Percentiles rank a stretch among this genome's conserved stretches.
Conservation (phyloP, 1,139 yeast genomes). For the Geotrichum siamense region DNA sequence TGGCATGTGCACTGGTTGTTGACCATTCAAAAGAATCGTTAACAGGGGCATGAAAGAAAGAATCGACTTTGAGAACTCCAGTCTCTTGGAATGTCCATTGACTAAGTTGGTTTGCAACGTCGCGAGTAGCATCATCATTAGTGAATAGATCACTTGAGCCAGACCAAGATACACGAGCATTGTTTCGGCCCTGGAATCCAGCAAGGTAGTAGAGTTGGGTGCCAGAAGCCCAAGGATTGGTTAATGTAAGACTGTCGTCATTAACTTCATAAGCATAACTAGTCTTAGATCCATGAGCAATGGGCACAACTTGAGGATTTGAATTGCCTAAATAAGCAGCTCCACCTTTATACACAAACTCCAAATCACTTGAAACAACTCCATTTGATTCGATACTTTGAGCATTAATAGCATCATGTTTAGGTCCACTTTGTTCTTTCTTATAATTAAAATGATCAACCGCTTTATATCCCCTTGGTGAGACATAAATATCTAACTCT, state of each 20-base stretch:
- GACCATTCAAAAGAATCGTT: slow-evolving; percentile 27
- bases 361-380: slow-evolving; percentile 12
- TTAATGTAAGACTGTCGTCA: slow-evolving; percentile 40
- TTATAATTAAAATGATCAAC: slow-evolving; percentile 56
- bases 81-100: slow-evolving; percentile 73
- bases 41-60: slow-evolving; percentile 39
- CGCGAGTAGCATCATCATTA: slow-evolving; percentile 31
- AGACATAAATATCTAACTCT: slow-evolving; percentile 76
- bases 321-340: slow-evolving; percentile 53
- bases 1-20: slow-evolving; percentile 25
- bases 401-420: slow-evolving; percentile 22
- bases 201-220: slow-evolving; percentile 69
- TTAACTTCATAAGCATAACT: slow-evolving; percentile 49
- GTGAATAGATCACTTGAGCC: slow-evolving; percentile 56
- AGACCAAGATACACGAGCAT: slow-evolving; percentile 75
- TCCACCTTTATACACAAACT: slow-evolving; percentile 40
- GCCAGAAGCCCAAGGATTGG: slow-evolving; percentile 67
- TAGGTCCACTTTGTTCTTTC: slow-evolving; percentile 19
- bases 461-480: slow-evolving; percentile 65
- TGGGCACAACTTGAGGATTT: slow-evolving; percentile 56
- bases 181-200: slow-evolving; percentile 74
- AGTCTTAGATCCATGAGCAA: slow-evolving; percentile 61
- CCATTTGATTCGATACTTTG: slow-evolving; percentile 14
- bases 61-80: slow-evolving; percentile 53
- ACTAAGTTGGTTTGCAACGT: slow-evolving; percentile 45